Evolutionary conservation across 1,139 yeast species (phyloP), one percentile per base, ranked within the genome.

Genomic region (Nadsonia starkeyi-henricii): DNA sequence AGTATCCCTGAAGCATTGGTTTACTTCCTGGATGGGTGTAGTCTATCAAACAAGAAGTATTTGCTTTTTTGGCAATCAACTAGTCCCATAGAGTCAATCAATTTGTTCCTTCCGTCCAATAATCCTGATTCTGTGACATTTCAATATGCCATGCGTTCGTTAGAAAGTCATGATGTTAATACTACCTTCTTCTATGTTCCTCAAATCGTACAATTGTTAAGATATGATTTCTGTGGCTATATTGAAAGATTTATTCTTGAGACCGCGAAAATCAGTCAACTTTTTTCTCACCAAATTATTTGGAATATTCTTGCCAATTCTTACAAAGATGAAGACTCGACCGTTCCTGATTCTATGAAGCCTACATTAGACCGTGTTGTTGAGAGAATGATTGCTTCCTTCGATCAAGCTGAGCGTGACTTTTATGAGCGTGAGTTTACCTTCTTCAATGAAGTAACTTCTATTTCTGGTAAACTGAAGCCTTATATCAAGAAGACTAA

Each of bases 261-360:
- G 62, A 86, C 97, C 0, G 97, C 95, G 2, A 81, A 83, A 60
- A 85, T 88, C 20, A 82, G 94, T 39, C 94, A 85, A 58, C 71
- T 89, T 54, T 93, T 93, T 71, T 89, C 97, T 0, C 99, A 93
- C 65, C 99, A 93, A 66, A 89, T 93, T 55, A 86, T 93, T 53
- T 93, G 99, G 99, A 93, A 93, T 60, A 86, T 93, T 83, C 69
- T 84, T 58, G 98, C 99, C 1, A 93, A 93, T 62, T 78, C 91
- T 54, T 91, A 76, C 64, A 83, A 81, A 58, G 98, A 86, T 62
- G 97, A 91, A 59, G 95, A 86, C 26, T 61, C 64, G 0, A 70
- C 76, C 0, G 73, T 75, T 3, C 95, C 95, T 3, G 96, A 91
- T 65, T 71, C 77, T 0, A 71, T 91, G 55, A 89, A 91, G 62